Conservation (phyloP, 2,329 filamentous ascomycete species). For the Colletotrichum incanum region DNA sequence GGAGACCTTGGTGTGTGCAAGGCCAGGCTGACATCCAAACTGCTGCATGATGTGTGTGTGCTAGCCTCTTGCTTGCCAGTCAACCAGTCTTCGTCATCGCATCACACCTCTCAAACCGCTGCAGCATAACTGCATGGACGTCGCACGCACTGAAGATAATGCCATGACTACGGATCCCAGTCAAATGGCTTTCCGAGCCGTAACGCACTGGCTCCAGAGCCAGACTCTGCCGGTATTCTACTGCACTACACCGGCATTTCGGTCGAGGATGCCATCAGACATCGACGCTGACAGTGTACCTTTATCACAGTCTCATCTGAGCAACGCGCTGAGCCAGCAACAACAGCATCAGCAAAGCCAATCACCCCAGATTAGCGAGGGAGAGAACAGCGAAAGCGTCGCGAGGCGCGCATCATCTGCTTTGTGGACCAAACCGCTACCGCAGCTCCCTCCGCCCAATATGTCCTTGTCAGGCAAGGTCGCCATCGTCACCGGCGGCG, state of each 20-base stretch:
- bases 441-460: constrained; percentile 42
- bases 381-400: constrained; percentile 26
- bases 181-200: constrained; percentile 44
- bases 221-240: constrained; percentile 43
- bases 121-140: constrained; percentile 43
- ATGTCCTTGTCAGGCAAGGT: constrained; percentile 44
- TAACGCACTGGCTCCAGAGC: constrained; percentile 43
- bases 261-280: constrained; percentile 38
- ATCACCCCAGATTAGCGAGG: constrained; percentile 32
- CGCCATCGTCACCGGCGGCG: constrained; percentile 50
- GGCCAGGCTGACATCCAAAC: constrained; percentile 38
- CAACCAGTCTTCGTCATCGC: constrained; percentile 40
- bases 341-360: constrained; percentile 30
- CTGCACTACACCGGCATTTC: constrained; percentile 42
- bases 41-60: constrained; percentile 27
- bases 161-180: constrained; percentile 44
- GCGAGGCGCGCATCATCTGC: constrained; percentile 39
- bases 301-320: constrained; percentile 41
- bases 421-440: constrained; percentile 44
- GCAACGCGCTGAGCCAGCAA: constrained; percentile 37
- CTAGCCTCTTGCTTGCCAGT: constrained; percentile 16
- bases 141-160: constrained; percentile 42
- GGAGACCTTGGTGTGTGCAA: constrained; percentile 27
- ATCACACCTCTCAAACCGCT: constrained; percentile 37
- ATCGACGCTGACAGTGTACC: constrained; percentile 42